A percentile compares a stretch with the other conserved stretches of the same genome.
These are phyloP conservation scores for Fusarium protoensiforme DNA, from an alignment of 2,329 filamentous ascomycete species.

Conservation along the genomic window DNA sequence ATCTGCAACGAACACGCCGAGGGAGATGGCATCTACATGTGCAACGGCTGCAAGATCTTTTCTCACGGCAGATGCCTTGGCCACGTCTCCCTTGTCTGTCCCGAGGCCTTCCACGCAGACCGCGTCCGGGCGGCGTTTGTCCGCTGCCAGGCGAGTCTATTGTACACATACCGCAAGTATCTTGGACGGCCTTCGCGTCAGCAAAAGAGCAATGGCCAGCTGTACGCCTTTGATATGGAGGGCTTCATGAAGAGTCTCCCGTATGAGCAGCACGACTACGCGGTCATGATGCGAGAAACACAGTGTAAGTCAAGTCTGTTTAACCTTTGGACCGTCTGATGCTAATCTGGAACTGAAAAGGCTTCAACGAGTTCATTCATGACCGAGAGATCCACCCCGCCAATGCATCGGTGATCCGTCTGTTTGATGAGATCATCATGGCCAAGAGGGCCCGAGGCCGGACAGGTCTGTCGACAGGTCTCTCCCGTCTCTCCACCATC, in stretches of 20 bases:
- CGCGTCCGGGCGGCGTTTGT: slow-evolving; percentile 73
- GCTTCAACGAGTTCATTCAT: slow-evolving; percentile 86
- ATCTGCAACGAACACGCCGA: slow-evolving; percentile 81
- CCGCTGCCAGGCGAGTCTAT: slow-evolving; percentile 71
- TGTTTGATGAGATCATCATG: slow-evolving; percentile 87
- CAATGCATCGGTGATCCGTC: slow-evolving; percentile 73
- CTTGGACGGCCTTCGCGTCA: slow-evolving; percentile 68
- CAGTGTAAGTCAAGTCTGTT: slow-evolving; percentile 61
- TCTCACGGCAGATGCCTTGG: slow-evolving; percentile 71
- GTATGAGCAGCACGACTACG: slow-evolving; percentile 74
- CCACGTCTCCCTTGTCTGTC: slow-evolving; percentile 72
- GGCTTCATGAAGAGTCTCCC: slow-evolving; percentile 73
- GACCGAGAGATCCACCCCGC: slow-evolving; percentile 76
- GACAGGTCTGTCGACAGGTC: slow-evolving; percentile 72
- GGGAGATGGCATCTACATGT: slow-evolving; percentile 79
- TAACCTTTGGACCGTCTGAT: background rate
- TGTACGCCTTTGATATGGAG: slow-evolving; percentile 74
- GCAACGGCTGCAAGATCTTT: slow-evolving; percentile 70
- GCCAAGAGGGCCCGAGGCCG: slow-evolving; percentile 78
- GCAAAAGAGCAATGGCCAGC: slow-evolving; percentile 69
- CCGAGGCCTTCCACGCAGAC: slow-evolving; percentile 70
- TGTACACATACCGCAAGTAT: slow-evolving; percentile 75
- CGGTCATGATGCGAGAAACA: slow-evolving; percentile 72
- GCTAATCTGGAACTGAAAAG: slow-evolving; percentile 33
- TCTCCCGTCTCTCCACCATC: slow-evolving; percentile 70